phyloP scores from a whole-genome alignment of 2,329 filamentous ascomycete species.

The Fusarium nanum region DNA sequence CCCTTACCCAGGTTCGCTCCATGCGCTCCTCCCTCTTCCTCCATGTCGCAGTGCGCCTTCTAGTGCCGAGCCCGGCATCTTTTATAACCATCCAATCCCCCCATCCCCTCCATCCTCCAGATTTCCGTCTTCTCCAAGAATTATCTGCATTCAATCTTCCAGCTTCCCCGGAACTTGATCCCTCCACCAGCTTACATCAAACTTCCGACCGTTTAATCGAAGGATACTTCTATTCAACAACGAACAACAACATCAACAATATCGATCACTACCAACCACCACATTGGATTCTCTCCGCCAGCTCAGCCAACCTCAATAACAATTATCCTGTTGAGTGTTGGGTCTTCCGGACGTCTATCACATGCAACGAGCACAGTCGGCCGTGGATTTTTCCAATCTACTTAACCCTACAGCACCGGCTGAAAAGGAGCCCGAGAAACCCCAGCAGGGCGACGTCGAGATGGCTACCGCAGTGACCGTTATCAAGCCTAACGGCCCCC shows the following conservation, averaged over 20 bases:
- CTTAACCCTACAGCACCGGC: slow-evolving; percentile 67
- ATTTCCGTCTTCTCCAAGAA: slow-evolving; percentile 43
- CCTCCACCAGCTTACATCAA: slow-evolving; percentile 34
- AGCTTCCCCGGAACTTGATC: slow-evolving; percentile 43
- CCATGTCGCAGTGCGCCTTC: slow-evolving; percentile 39
- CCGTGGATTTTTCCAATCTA: slow-evolving; percentile 80
- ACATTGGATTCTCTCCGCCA: slow-evolving; percentile 17
- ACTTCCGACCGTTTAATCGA: slow-evolving; percentile 14
- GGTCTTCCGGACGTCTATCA: slow-evolving; percentile 58
- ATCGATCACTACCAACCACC: slow-evolving; percentile 22
- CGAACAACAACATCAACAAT: slow-evolving; percentile 3
- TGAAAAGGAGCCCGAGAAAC: slow-evolving; percentile 41
- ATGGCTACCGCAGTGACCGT: slow-evolving; percentile 65
- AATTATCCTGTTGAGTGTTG: slow-evolving; percentile 24
- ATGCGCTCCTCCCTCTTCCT: slow-evolving; percentile 38
- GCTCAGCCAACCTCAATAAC: slow-evolving; percentile 21
- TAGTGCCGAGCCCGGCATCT: slow-evolving; percentile 51
- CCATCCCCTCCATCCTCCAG: slow-evolving; percentile 46
- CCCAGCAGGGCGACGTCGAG: slow-evolving; percentile 54
- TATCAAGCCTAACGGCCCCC: slow-evolving; percentile 71
- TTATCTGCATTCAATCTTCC: slow-evolving; percentile 40
- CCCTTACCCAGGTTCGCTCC: slow-evolving; percentile 24
- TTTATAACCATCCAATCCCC: slow-evolving; percentile 49
- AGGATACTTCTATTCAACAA: slow-evolving; percentile 11
- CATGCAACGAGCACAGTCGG: slow-evolving; percentile 80